phyloP scores from a whole-genome alignment of 2,329 filamentous ascomycete genomes.

The Fusarium subglutinans region DNA sequence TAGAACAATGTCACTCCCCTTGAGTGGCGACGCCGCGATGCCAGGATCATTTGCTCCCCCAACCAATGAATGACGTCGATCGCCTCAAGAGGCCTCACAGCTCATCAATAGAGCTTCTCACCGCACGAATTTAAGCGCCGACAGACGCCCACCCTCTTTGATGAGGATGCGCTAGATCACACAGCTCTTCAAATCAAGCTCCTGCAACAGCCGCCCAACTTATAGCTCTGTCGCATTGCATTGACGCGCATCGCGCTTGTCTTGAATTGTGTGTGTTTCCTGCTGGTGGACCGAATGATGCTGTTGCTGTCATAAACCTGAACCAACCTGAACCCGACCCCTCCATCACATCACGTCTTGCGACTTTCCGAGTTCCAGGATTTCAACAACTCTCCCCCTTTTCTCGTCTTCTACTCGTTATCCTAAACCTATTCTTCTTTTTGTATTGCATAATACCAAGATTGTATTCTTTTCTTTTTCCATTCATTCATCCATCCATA shows the following conservation, averaged over 20 bases:
- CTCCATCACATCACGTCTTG: constrained; percentile 33
- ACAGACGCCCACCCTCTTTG: constrained; percentile 33
- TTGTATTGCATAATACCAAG: neutral
- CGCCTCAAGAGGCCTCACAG: constrained; percentile 41
- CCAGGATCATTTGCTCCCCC: constrained; percentile 18
- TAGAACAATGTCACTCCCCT: neutral
- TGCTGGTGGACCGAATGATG: constrained; percentile 23
- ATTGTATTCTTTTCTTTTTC: neutral
- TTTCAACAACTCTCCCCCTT: constrained; percentile 16
- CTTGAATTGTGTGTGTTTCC: neutral
- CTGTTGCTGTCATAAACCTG: constrained; percentile 19
- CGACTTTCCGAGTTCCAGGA: constrained; percentile 33
- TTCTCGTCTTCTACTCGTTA: constrained; percentile 8
- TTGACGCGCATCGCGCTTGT: constrained; percentile 40
- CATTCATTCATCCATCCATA: too few relatives aligned
- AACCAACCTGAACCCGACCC: constrained; percentile 11
- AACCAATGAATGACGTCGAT: constrained; percentile 40
- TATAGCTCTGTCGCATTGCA: neutral
- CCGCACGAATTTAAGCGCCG: constrained; percentile 40
- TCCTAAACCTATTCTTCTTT: constrained; percentile 1
- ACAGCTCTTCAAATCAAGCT: constrained; percentile 22
- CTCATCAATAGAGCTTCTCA: constrained; percentile 6
- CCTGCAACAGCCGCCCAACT: constrained; percentile 16
- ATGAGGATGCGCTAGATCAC: constrained; percentile 11
- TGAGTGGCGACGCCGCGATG: constrained; percentile 28